Base-by-base conservation (phyloP, 73 alveolate species). In the Paramecium caudatum region DNA sequence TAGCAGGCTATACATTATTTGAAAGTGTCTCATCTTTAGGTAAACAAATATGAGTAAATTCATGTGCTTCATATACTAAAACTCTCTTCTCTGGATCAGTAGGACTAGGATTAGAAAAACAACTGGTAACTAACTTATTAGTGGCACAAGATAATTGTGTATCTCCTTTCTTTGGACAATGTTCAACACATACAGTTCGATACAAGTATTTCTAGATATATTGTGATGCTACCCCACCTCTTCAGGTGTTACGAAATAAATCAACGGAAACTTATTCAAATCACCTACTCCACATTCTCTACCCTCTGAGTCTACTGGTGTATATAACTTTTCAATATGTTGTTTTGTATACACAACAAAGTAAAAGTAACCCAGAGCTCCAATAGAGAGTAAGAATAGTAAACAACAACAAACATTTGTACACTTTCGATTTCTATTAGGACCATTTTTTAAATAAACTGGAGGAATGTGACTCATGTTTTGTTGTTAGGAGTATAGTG, bases 181-280 rank as follows among this genome's bases (percentile, higher is more conserved):
- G 17, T 23, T 36, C 17, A 74, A 74, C 88, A 74, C 88, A 74
- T 19, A 74, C 62, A n/a, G 88, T 74, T 39, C 88, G 17, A 37
- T 36, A 74, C 1, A 74, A 34, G 32, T 74, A 74, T 16, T 45
- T 15, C 65, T 74, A 37, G 17, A 41, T 46, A 63, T 9, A 6
- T 19, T 41, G 32, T 74, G 2, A n/a, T 15, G 15, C 16, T 10
- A 45, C 7, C 80, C 30, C 80, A 55, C 80, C 80, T 55, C 80
- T 23, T 55, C 46, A 25, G 83, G 83, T n/a, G 83, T 65, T 65
- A 65, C 83, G 49, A 65, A 65, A 65, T 65, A 65, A 30, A 65
- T 65, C 83, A 65, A 65, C 83, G 83, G 83, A 65, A 65, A 65
- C 32, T 65, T 65, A 33, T 65, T 33, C 80, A 74, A 65, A 65